A percentile compares a stretch with the other conserved stretches of the same genome.
Conservation (phyloP, 768 basidiomycete species). For the Chalciporus chontae region DNA sequence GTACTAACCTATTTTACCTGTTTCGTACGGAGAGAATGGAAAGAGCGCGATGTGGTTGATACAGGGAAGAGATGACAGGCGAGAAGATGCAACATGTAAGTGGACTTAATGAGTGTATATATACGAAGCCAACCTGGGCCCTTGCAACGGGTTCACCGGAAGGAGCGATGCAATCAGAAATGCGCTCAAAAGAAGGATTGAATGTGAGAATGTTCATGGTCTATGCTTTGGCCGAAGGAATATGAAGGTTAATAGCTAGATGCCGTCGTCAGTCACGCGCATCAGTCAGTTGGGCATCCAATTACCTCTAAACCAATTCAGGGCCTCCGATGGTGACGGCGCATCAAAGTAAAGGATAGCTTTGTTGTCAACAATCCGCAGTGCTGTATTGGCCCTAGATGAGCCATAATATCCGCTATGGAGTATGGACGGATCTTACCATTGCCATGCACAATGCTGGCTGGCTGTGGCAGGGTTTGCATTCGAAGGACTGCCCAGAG, state of each 20-base stretch:
- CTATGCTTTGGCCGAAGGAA: constrained; percentile 77
- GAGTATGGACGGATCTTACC: constrained; percentile 38
- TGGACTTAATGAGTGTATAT: constrained; percentile 36
- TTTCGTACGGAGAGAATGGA: constrained; percentile 4
- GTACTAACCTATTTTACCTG: constrained; percentile 26
- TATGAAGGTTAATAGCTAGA: constrained; percentile 84
- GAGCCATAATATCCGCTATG: constrained; percentile 2
- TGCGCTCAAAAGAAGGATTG: constrained; percentile 5
- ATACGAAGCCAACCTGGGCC: constrained; percentile 28
- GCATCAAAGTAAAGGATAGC: constrained; percentile 88
- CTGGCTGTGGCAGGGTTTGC: constrained; percentile 89
- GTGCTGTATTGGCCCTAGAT: constrained; percentile 40
- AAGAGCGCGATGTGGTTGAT: constrained; percentile 22
- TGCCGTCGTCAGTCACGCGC: constrained; percentile 4
- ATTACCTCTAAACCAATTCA: constrained; percentile 88
- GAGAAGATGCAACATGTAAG: constrained; percentile 26
- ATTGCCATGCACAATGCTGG: constrained; percentile 86
- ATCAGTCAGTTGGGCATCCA: constrained; percentile 9
- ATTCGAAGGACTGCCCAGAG: constrained; percentile 96
- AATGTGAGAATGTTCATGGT: constrained; percentile 13
- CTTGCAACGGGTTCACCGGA: constrained; percentile 10
- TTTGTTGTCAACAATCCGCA: constrained; percentile 89
- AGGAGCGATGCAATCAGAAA: constrained; percentile 3
- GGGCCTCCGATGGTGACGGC: constrained; percentile 76
- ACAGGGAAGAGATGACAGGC: constrained; percentile 32